These are phyloP conservation scores for Ustilago crameri DNA, from an alignment of 1,284 basidiomycete species.

Conservation along the genomic window DNA sequence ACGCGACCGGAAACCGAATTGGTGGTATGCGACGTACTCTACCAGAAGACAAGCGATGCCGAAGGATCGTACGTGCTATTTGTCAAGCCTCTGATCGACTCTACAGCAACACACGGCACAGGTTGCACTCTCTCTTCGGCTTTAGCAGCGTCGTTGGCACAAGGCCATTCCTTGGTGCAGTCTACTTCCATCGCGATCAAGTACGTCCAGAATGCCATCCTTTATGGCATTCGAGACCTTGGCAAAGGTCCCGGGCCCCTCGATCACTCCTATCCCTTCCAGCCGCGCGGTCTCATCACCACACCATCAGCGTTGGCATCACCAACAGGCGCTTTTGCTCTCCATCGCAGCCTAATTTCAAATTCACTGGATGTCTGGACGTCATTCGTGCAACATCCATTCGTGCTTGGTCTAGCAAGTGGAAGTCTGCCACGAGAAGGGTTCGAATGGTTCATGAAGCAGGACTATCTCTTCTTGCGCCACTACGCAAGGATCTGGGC, in stretches of 20 bases:
- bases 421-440: conserved; percentile 76
- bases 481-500: conserved; percentile 72
- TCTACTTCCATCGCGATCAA: conserved; percentile 75
- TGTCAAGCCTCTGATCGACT: conserved; percentile 48
- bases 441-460: conserved; percentile 86
- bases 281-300: conserved; percentile 51
- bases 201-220: conserved; percentile 83
- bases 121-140: conserved; percentile 91
- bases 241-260: conserved; percentile 86
- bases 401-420: conserved; percentile 79
- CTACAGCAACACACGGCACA: conserved; percentile 79
- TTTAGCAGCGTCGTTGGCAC: conserved; percentile 77
- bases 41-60: conserved; percentile 69
- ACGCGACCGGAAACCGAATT: background rate
- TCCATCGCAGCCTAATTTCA: conserved; percentile 52
- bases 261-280: conserved; percentile 82
- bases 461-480: conserved; percentile 72
- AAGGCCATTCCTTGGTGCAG: conserved; percentile 74
- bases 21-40: conserved; percentile 81
- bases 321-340: conserved; percentile 41
- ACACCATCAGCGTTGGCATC: conserved; percentile 29
- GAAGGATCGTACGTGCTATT: conserved; percentile 48
- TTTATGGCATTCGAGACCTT: conserved; percentile 75
- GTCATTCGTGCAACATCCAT: conserved; percentile 76
- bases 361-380: conserved; percentile 60